Percentiles rank a stretch among this genome's conserved stretches.
phyloP scores from a whole-genome alignment of 805 yeast species.

The Candida schatavii region DNA sequence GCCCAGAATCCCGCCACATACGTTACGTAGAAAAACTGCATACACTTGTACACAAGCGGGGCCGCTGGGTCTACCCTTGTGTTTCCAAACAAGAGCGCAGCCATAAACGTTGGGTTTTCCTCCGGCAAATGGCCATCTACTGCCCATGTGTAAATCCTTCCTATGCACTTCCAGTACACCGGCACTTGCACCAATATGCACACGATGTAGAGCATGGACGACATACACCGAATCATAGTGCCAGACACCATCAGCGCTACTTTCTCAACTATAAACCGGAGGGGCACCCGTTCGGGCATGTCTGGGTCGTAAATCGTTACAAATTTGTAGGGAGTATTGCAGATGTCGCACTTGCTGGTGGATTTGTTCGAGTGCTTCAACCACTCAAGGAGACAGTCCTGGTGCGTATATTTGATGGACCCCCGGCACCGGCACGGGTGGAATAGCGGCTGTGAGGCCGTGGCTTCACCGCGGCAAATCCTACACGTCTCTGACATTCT shows the following conservation, averaged over 20 bases:
- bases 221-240: constrained; percentile 15
- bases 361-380: constrained; percentile 62
- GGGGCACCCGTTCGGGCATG: constrained; percentile 66
- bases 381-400: constrained; percentile 90
- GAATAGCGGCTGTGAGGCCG: constrained; percentile 70
- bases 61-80: constrained; percentile 8
- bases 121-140: constrained; percentile 53
- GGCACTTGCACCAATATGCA: constrained; percentile 55
- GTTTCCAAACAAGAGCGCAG: constrained; percentile 39
- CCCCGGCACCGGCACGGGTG: constrained; percentile 96
- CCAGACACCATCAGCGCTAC: constrained; percentile 18
- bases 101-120: constrained; percentile 21
- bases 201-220: constrained; percentile 33
- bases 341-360: constrained; percentile 76
- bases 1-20: constrained; percentile 38
- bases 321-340: constrained; percentile 72
- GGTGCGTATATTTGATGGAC: constrained; percentile 88
- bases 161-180: constrained; percentile 52
- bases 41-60: constrained; percentile 1
- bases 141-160: constrained; percentile 53
- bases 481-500: constrained; percentile 66
- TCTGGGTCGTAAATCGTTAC: constrained; percentile 60
- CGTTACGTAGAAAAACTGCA: constrained; percentile 27
- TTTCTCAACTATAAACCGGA: constrained; percentile 43
- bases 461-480: constrained; percentile 91